Evolutionary conservation across 768 basidiomycete species (phyloP).

Genomic region (Cyclocybe aegerita): DNA sequence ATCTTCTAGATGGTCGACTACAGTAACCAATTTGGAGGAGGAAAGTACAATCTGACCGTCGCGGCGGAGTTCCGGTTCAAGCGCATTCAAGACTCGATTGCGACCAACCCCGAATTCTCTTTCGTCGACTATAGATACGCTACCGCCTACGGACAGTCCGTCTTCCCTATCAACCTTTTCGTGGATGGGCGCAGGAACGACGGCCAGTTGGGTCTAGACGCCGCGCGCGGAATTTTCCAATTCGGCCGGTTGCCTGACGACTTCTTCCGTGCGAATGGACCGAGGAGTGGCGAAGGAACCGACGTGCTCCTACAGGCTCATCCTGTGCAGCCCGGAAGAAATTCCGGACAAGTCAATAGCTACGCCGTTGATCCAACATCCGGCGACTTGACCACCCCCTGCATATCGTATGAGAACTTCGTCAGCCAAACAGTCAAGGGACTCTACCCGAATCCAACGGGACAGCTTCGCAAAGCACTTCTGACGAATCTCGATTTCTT

Average conservation of each 20-base stretch:
- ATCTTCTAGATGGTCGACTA: conserved; percentile 12
- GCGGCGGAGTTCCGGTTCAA: conserved; percentile 19
- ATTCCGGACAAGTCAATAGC: conserved; percentile 12
- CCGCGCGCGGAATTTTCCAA: conserved; percentile 20
- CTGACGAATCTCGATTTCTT: conserved; percentile 13
- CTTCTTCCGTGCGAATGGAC: conserved; percentile 13
- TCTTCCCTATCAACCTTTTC: conserved; percentile 20
- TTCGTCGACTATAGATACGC: conserved; percentile 20
- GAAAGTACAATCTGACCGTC: conserved; percentile 21
- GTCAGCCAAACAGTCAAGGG: conserved; percentile 13
- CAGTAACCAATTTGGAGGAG: conserved; percentile 19
- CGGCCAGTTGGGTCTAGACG: conserved; percentile 14
- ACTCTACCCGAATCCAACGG: conserved; percentile 17
- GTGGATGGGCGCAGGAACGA: conserved; percentile 19
- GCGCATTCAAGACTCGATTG: conserved; percentile 22
- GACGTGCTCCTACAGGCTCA: not conserved
- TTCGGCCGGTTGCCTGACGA: conserved; percentile 12
- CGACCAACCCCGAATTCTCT: conserved; percentile 19
- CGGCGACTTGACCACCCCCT: conserved; percentile 10
- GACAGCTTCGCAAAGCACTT: conserved; percentile 11
- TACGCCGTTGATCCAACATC: conserved; percentile 14
- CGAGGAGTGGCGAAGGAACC: conserved; percentile 6
- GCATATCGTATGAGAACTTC: conserved; percentile 17
- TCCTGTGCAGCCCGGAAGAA: conserved; percentile 17
- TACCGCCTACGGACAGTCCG: conserved; percentile 18